phyloP scores from a whole-genome alignment of 1,284 basidiomycete genomes.

The Fomitopsis betulina region DNA sequence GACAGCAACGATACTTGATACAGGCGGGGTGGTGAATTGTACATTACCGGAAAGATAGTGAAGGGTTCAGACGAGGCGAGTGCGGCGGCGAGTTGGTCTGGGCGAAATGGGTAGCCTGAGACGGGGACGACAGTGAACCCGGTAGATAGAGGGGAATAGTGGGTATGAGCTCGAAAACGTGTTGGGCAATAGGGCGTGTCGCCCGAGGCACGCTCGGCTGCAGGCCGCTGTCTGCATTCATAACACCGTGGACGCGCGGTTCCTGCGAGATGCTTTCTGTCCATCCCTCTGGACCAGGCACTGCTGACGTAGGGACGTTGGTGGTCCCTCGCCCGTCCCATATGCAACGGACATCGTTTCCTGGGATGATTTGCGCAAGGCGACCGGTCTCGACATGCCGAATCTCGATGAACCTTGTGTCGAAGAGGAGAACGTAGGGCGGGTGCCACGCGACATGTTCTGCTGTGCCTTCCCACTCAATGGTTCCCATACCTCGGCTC shows the following conservation, averaged over 20 bases:
- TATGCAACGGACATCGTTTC: conserved; percentile 77
- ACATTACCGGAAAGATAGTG: conserved; percentile 28
- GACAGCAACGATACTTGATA: conserved; percentile 4
- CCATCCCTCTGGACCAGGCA: conserved; percentile 39
- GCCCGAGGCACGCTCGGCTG: conserved; percentile 27
- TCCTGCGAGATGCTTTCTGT: conserved; percentile 54
- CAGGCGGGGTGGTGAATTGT: background rate
- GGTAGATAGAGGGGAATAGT: conserved; percentile 69
- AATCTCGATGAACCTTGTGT: conserved; percentile 90
- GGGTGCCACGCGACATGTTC: conserved; percentile 86
- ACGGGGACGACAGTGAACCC: conserved; percentile 58
- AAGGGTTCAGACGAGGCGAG: conserved; percentile 43
- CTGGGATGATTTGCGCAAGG: conserved; percentile 85
- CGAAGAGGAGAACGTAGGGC: conserved; percentile 89
- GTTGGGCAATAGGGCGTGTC: conserved; percentile 52
- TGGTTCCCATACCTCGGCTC: conserved; percentile 64
- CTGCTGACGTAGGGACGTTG: conserved; percentile 31
- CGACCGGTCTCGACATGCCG: conserved; percentile 83
- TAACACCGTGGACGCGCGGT: conserved; percentile 70
- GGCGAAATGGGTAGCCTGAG: conserved; percentile 57
- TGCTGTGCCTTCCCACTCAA: conserved; percentile 95
- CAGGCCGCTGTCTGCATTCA: conserved; percentile 52
- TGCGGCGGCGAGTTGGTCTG: conserved; percentile 50
- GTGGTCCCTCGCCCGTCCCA: conserved; percentile 77
- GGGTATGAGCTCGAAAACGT: conserved; percentile 79